Percentiles rank a stretch among this genome's conserved stretches.
Evolutionary conservation across 140 eudicot species (phyloP).

Genomic region (Cichorium intybus): DNA sequence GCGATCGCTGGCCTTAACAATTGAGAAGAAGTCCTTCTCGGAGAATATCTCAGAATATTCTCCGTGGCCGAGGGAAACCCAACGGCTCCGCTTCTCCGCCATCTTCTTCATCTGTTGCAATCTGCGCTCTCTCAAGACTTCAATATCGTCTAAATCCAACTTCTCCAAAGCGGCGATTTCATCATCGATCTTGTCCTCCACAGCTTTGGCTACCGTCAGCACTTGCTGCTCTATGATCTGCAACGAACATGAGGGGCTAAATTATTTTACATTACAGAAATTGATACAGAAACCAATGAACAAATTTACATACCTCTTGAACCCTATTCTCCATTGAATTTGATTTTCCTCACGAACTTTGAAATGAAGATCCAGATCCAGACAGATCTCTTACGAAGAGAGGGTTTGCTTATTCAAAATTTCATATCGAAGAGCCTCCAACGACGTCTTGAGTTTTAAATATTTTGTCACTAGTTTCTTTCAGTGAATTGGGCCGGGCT

Average conservation of each 20-base stretch:
- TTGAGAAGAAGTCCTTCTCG: conserved; percentile 85
- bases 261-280: not conserved
- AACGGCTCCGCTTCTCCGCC: conserved; percentile 86
- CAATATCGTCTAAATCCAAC: conserved; percentile 79
- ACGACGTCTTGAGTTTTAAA: not conserved
- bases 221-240: conserved; percentile 76
- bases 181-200: conserved; percentile 86
- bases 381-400: not conserved
- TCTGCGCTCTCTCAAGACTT: conserved; percentile 69
- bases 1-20: conserved; percentile 89
- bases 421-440: not conserved
- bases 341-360: not conserved
- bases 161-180: conserved; percentile 84
- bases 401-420: not conserved
- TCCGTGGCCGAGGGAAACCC: conserved; percentile 86
- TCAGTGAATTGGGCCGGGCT: not conserved
- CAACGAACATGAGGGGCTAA: not conserved
- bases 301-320: conserved; percentile 25
- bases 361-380: not conserved
- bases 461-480: not conserved
- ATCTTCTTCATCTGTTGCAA: conserved; percentile 95
- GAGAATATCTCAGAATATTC: conserved; percentile 75
- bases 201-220: conserved; percentile 72
- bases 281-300: not conserved
- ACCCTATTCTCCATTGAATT: conserved; percentile 25